Base-by-base conservation (phyloP, 805 yeast species). In the Kazachstania psychrophila region DNA sequence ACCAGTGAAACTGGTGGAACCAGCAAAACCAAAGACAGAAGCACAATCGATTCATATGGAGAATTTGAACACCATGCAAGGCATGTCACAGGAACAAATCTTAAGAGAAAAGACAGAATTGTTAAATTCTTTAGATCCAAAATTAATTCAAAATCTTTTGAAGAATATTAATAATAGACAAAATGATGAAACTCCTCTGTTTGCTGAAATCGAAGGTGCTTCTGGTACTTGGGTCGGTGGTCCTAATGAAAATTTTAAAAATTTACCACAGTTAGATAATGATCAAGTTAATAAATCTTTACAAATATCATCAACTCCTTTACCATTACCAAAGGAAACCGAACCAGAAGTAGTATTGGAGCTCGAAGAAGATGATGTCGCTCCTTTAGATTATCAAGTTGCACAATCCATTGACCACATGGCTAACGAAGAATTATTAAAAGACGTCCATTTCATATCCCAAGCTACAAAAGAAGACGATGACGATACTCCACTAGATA, bases 11-110 rank as follows among this genome's bases (percentile, higher is more conserved):
- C 10, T 23, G 11, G 17, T 15, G 3, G 25, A 18, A 9, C 22
- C 20, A 2, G 33, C 17, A 6, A 24, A 32, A 24, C 23, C 25
- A 9, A 16, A 15, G 41, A 71, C 79, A 0, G 94, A 83, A 47
- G 73, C 80, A 0, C 88, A 81, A 45, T 70, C 73, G 51, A 84
- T 87, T 16, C 89, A 85, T 54, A 54, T 71, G 38, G 95, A 87
- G 51, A 88, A 86, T 56, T 56, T 82, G 42, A 72, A 75, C 26
- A 65, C 68, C 28, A 54, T 88, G 38, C 62, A 74, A 25, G 55
- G 60, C 11, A 79, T 87, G 88, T 64, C 79, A 2, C 68, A 66
- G 2, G 79, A 72, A 13, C 86, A 87, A 50, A 70, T 84, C 24
- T 64, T 68, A 23, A 58, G 64, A 31, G 89, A 84, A 45, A 69